phyloP scores from a whole-genome alignment of 352 stramenopile species.

The Achlya hypogyna region DNA sequence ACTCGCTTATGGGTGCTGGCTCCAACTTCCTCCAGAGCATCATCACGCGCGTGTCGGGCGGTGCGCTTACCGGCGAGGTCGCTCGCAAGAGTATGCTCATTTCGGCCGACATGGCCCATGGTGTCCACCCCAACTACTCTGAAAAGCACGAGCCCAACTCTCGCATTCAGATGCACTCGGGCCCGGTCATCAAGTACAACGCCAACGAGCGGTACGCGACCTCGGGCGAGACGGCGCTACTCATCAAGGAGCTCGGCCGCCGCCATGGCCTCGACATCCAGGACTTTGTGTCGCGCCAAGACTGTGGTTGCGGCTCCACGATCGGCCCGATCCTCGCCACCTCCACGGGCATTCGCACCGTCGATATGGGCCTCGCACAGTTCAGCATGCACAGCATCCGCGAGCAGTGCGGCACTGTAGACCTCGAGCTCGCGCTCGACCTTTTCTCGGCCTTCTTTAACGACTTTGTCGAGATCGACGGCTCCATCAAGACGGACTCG shows the following conservation, averaged over 20 bases:
- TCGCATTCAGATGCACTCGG: conserved; percentile 84
- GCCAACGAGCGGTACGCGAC: conserved; percentile 97
- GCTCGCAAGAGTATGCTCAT: conserved; percentile 76
- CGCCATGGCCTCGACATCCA: conserved; percentile 83
- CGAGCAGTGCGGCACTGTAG: conserved; percentile 91
- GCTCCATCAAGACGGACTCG: conserved; percentile 63
- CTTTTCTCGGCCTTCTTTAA: conserved; percentile 92
- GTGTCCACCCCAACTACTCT: conserved; percentile 96
- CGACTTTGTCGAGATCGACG: conserved; percentile 86
- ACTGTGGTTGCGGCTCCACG: conserved; percentile 94
- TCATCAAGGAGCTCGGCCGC: conserved; percentile 87
- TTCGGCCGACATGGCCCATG: conserved; percentile 96
- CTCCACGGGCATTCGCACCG: conserved; percentile 91
- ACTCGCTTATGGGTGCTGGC: conserved; percentile 75
- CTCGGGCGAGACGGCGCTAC: conserved; percentile 86
- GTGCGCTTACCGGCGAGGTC: conserved; percentile 40
- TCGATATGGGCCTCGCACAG: conserved; percentile 95
- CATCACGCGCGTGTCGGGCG: conserved; percentile 45
- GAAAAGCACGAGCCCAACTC: conserved; percentile 94
- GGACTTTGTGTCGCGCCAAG: conserved; percentile 95
- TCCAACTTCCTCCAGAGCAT: conserved; percentile 75
- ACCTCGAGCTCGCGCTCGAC: conserved; percentile 70
- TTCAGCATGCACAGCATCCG: conserved; percentile 97
- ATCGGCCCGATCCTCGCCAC: conserved; percentile 96
- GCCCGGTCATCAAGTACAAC: conserved; percentile 99